These are phyloP conservation scores for Strigomonas galati DNA, from an alignment of 208 protist genomes.

Conservation along the genomic window DNA sequence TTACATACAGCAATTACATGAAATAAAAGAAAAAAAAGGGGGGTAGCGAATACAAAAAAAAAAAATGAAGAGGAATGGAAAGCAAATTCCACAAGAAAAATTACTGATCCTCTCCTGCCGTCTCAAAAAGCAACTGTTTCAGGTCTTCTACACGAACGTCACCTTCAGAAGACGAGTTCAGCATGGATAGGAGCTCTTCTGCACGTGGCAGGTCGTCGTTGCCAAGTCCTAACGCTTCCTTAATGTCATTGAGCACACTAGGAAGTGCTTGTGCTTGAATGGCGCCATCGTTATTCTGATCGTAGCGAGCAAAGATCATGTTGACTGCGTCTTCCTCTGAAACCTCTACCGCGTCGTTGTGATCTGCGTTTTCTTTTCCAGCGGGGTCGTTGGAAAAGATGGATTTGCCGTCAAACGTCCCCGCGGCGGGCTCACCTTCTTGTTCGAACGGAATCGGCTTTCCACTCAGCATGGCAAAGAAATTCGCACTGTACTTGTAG, in stretches of 20 bases:
- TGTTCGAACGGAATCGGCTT: conserved; percentile 68
- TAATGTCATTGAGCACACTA: conserved; percentile 53
- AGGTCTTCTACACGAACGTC: conserved; percentile 72
- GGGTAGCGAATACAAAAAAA: conserved; percentile 5
- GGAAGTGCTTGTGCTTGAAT: conserved; percentile 41
- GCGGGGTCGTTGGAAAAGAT: background rate
- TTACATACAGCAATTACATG: conserved; percentile 5
- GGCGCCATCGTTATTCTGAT: conserved; percentile 37
- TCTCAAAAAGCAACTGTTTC: conserved; percentile 61
- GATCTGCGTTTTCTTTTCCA: background rate
- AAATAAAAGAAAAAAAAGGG: too few species aligned
- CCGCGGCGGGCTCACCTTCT: conserved; percentile 18
- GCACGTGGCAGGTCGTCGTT: conserved; percentile 46
- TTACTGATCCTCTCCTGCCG: background rate
- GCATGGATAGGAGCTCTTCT: conserved; percentile 44
- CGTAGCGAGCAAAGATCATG: conserved; percentile 58
- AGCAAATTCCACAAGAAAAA: conserved; percentile 1
- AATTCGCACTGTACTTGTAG: conserved; percentile 93
- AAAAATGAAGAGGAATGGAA: conserved; percentile 9
- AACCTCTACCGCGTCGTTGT: conserved; percentile 18
- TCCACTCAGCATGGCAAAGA: conserved; percentile 85
- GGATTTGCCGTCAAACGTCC: too few species aligned
- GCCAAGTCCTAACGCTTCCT: conserved; percentile 32
- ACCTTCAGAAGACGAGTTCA: conserved; percentile 30
- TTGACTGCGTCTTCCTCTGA: conserved; percentile 38